Evolutionary conservation across 164 flowering plant genomes (phyloP).

Genomic region (Houttuynia cordata): DNA sequence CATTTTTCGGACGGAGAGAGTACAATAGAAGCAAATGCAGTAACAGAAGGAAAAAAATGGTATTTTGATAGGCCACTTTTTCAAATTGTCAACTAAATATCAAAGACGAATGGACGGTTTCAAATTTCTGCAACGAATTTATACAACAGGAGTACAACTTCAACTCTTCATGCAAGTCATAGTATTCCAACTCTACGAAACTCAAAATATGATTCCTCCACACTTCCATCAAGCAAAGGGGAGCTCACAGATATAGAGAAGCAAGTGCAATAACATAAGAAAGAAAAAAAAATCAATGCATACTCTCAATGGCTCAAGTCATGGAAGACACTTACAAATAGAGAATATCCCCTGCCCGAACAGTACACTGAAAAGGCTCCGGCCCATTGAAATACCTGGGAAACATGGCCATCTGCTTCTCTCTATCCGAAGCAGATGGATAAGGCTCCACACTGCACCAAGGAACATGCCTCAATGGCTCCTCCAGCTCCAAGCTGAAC

Average conservation of each 20-base stretch:
- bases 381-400: constrained; percentile 84
- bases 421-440: constrained; percentile 31
- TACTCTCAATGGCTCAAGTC: too few relatives aligned
- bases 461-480: constrained; percentile 61
- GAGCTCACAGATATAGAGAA: background rate
- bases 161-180: too few relatives aligned
- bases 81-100: too few relatives aligned
- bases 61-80: too few relatives aligned
- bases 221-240: background rate
- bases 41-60: too few relatives aligned
- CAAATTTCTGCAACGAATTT: too few relatives aligned
- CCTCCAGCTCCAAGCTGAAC: constrained; percentile 57
- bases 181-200: background rate
- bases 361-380: constrained; percentile 65
- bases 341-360: constrained; percentile 90
- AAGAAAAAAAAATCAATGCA: background rate
- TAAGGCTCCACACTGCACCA: constrained; percentile 94
- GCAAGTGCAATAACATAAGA: background rate
- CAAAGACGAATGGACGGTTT: too few relatives aligned
- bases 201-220: background rate
- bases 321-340: constrained; percentile 51
- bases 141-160: too few relatives aligned
- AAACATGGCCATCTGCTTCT: constrained; percentile 31
- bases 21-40: too few relatives aligned
- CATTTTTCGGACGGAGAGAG: too few relatives aligned